phyloP scores from a whole-genome alignment of 2,329 filamentous ascomycete species.

The Xylaria sp. region DNA sequence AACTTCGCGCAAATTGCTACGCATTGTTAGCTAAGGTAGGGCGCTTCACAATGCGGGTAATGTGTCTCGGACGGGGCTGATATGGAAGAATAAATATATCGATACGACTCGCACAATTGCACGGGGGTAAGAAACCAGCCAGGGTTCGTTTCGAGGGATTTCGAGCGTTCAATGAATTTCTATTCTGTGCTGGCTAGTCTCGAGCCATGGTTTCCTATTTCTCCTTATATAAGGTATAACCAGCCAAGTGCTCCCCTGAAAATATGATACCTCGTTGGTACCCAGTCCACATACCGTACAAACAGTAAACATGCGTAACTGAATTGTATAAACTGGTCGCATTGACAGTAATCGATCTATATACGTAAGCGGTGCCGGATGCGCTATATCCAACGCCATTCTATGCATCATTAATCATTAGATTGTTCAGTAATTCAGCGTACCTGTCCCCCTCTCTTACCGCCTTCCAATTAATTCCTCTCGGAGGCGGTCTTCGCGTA shows the following conservation, averaged over 20 bases:
- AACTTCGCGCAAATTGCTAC: neutral
- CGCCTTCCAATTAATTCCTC: neutral
- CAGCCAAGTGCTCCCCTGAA: neutral
- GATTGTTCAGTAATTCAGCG: conserved; percentile 7
- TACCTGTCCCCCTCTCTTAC: neutral
- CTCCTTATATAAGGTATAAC: neutral
- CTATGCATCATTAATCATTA: conserved; percentile 38
- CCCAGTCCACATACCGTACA: neutral
- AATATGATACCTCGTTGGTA: neutral
- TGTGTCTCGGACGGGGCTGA: neutral
- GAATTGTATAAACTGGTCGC: neutral
- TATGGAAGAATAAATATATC: neutral
- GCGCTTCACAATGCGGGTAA: neutral
- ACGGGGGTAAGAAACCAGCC: neutral
- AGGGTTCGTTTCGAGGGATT: neutral
- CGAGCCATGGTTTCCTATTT: neutral
- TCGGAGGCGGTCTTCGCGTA: neutral
- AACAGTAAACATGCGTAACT: neutral
- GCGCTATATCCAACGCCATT: conserved; percentile 27
- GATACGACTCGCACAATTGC: neutral
- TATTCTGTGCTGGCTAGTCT: too few species aligned
- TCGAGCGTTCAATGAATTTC: neutral
- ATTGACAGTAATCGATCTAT: conserved; percentile 14
- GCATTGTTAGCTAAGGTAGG: neutral
- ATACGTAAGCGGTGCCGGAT: conserved; percentile 12